Evolutionary conservation across 805 yeast species (phyloP).

Genomic region (Starmera amethionina): DNA sequence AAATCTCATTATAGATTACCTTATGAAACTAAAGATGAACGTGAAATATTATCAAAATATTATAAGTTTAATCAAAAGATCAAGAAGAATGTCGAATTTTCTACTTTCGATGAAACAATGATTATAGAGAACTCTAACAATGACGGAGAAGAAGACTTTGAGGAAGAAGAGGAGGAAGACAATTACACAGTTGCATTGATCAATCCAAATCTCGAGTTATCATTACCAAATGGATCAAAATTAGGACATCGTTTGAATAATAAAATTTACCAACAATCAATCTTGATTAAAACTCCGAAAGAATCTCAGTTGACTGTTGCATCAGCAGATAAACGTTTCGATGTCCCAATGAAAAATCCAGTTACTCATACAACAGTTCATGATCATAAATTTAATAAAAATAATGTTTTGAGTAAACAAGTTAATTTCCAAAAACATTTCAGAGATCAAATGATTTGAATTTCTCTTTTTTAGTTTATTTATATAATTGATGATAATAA

Average conservation of each 20-base stretch:
- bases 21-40: constrained; percentile 73
- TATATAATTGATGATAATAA: neutral
- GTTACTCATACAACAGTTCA: constrained; percentile 39
- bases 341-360: constrained; percentile 30
- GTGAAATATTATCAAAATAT: constrained; percentile 63
- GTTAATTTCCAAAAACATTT: constrained; percentile 78
- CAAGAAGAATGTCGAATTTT: constrained; percentile 21
- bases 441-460: constrained; percentile 59
- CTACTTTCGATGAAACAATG: constrained; percentile 19
- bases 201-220: constrained; percentile 56
- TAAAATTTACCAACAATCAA: constrained; percentile 62
- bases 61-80: constrained; percentile 54
- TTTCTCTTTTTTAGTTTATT: constrained; percentile 1
- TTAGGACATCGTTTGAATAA: constrained; percentile 76
- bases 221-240: constrained; percentile 67
- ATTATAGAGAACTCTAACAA: constrained; percentile 19
- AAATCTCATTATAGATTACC: constrained; percentile 89
- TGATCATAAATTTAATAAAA: constrained; percentile 39
- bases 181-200: constrained; percentile 28
- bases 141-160: constrained; percentile 12
- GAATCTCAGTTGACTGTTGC: constrained; percentile 71
- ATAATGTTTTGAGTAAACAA: constrained; percentile 40
- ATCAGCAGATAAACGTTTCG: constrained; percentile 60
- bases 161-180: constrained; percentile 17
- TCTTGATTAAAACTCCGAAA: constrained; percentile 28